These are phyloP conservation scores for Nothophytophthora sp. DNA, from an alignment of 352 stramenopile species.

Conservation along the genomic window DNA sequence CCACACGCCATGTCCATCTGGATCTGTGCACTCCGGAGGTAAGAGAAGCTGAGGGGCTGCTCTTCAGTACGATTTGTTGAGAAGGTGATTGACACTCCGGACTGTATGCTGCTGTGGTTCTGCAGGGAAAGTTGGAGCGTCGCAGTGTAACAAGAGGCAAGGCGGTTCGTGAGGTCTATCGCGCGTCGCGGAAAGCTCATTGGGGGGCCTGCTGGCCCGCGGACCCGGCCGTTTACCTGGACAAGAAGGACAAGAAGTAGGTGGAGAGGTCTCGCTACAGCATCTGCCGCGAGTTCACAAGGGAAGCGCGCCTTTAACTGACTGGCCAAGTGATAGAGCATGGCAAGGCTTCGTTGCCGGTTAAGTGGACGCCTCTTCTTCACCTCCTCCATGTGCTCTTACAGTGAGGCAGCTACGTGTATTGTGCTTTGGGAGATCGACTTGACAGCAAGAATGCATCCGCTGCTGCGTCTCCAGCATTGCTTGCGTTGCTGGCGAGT, in stretches of 20 bases:
- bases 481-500: not conserved
- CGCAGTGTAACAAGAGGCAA: conserved; percentile 79
- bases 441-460: not conserved
- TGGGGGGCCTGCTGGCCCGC: conserved; percentile 79
- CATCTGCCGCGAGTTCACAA: conserved; percentile 1
- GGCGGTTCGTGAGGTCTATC: conserved; percentile 76
- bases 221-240: conserved; percentile 60
- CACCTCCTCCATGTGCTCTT: no score
- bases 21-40: conserved; percentile 82
- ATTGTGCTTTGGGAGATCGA: not conserved
- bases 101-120: conserved; percentile 7
- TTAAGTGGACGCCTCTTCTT: not conserved
- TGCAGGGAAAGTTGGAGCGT: conserved; percentile 73
- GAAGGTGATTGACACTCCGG: conserved; percentile 2
- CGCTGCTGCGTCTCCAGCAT: not conserved
- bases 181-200: conserved; percentile 79
- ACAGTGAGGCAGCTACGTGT: no score
- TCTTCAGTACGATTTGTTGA: not conserved
- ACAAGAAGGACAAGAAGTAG: conserved; percentile 40
- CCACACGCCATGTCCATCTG: conserved; percentile 79
- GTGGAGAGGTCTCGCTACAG: not conserved
- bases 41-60: not conserved
- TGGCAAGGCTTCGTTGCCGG: no score
- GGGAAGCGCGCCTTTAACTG: no score
- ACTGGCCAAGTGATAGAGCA: no score